phyloP scores from a whole-genome alignment of 257 asterid genomes.

The Fraxinus excelsior region DNA sequence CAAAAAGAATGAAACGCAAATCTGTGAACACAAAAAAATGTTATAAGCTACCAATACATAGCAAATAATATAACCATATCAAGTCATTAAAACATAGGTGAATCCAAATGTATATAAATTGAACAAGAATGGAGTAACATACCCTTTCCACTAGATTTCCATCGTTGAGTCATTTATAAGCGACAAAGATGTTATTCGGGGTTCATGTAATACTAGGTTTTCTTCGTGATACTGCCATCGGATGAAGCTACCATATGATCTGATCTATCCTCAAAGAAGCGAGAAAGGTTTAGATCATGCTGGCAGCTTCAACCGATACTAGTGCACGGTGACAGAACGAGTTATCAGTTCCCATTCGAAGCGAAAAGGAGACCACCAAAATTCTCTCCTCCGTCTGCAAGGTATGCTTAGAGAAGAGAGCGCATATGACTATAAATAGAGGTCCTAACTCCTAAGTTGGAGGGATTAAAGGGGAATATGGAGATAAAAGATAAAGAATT shows the following conservation, averaged over 20 bases:
- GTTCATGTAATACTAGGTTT: slow-evolving; percentile 20
- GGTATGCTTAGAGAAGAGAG: slow-evolving; percentile 20
- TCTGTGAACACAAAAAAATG: background rate
- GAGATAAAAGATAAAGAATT: slow-evolving; percentile 21
- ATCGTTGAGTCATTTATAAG: background rate
- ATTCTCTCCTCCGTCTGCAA: background rate
- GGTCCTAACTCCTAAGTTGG: slow-evolving; percentile 16
- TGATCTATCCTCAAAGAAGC: slow-evolving; percentile 31
- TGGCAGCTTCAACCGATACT: slow-evolving; percentile 79
- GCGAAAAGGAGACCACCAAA: background rate
- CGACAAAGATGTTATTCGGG: slow-evolving; percentile 1
- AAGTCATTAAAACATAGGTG: background rate
- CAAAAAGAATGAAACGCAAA: background rate
- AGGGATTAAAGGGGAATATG: slow-evolving; percentile 19
- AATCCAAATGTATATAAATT: background rate
- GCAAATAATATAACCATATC: background rate
- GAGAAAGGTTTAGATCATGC: slow-evolving; percentile 70
- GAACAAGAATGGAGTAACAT: background rate
- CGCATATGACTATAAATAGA: slow-evolving; percentile 36
- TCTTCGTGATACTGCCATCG: slow-evolving; percentile 40
- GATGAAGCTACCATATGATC: slow-evolving; percentile 83
- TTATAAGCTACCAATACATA: background rate
- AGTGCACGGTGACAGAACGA: slow-evolving; percentile 28
- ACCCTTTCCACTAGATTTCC: background rate
- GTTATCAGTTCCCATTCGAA: background rate